phyloP scores from a whole-genome alignment of 2,329 filamentous ascomycete genomes.

The Microcyclosporella mali region DNA sequence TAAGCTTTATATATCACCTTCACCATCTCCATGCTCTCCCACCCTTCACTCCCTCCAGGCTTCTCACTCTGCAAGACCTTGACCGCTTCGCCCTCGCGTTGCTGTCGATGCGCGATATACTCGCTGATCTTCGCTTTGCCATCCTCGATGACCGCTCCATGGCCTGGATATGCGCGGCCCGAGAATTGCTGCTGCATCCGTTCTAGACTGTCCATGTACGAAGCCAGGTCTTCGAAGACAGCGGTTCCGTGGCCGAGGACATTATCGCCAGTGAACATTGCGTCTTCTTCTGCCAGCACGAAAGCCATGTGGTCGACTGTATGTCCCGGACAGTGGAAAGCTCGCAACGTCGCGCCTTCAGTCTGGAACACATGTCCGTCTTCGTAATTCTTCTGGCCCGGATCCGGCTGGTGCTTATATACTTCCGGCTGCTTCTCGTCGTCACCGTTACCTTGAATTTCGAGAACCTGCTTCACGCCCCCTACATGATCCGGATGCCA shows the following conservation, averaged over 20 bases:
- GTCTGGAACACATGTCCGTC: slow-evolving; percentile 52
- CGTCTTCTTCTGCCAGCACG: slow-evolving; percentile 66
- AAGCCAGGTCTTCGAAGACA: slow-evolving; percentile 70
- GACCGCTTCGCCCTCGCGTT: slow-evolving; percentile 73
- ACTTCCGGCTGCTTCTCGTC: slow-evolving; percentile 18
- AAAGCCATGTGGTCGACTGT: slow-evolving; percentile 73
- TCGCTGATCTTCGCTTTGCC: slow-evolving; percentile 66
- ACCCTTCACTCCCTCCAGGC: slow-evolving; percentile 32
- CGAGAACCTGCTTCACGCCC: slow-evolving; percentile 48
- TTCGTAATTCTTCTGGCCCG: slow-evolving; percentile 47
- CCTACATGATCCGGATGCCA: slow-evolving; percentile 85
- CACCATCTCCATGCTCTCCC: slow-evolving; percentile 77
- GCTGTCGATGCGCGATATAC: slow-evolving; percentile 74
- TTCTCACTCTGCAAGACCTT: slow-evolving; percentile 47
- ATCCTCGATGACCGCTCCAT: slow-evolving; percentile 72
- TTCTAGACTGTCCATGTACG: slow-evolving; percentile 63
- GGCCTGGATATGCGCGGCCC: slow-evolving; percentile 76
- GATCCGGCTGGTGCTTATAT: slow-evolving; percentile 16
- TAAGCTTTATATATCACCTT: slow-evolving; percentile 78
- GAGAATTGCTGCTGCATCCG: slow-evolving; percentile 61
- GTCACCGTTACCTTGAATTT: background rate
- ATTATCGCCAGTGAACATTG: slow-evolving; percentile 85
- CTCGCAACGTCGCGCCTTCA: slow-evolving; percentile 60
- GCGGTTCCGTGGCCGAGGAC: slow-evolving; percentile 75
- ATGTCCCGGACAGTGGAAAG: slow-evolving; percentile 67